Conservation (phyloP, 2,329 filamentous ascomycete genomes). For the Sclerotinia spermophila region DNA sequence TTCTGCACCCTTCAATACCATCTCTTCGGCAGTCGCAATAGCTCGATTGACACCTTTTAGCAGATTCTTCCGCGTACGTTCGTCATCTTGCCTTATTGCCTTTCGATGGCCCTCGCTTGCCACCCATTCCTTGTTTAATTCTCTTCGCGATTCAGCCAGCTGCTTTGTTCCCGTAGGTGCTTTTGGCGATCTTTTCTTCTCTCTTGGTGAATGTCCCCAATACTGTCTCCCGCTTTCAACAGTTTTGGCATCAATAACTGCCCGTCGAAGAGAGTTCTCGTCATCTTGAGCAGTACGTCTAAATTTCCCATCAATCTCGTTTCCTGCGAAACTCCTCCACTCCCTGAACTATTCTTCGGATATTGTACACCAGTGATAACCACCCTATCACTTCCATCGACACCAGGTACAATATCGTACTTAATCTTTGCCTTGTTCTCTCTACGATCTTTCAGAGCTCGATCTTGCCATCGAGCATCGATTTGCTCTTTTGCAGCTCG, state of each 20-base stretch:
- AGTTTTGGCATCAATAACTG: background rate
- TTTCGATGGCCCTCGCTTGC: background rate
- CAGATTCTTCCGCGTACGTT: background rate
- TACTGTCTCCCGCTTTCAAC: background rate
- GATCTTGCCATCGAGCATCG: constrained; percentile 7
- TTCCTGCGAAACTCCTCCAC: background rate
- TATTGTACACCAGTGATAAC: background rate
- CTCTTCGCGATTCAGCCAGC: constrained; percentile 6
- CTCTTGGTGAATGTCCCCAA: background rate
- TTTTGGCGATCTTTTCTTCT: background rate
- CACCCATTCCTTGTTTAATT: background rate
- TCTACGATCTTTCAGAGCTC: background rate
- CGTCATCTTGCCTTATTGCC: background rate
- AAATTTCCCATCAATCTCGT: background rate
- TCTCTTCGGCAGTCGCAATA: background rate
- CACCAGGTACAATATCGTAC: background rate
- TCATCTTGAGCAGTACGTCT: background rate
- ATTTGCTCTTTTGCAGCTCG: constrained; percentile 14
- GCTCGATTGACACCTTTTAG: background rate
- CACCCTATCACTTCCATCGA: background rate
- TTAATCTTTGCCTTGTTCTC: background rate
- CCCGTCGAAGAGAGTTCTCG: background rate
- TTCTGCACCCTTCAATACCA: background rate
- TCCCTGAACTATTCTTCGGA: background rate
- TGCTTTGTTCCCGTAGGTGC: background rate